These are phyloP conservation scores for Clavispora carvajalis DNA, from an alignment of 805 yeast genomes.

Conservation along the genomic window DNA sequence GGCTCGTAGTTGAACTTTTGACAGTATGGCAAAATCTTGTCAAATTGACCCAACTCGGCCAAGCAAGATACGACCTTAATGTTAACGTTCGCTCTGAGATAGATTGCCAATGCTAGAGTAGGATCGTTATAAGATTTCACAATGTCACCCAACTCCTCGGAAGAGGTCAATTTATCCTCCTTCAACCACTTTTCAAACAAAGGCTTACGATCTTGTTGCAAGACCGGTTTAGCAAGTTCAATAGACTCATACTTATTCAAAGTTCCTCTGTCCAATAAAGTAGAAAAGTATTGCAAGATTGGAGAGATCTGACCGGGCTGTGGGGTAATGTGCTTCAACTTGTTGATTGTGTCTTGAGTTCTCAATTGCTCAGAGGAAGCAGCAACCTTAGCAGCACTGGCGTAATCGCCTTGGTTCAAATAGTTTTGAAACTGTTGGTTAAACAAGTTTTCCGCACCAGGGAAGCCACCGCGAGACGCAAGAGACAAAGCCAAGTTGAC, in stretches of 20 bases:
- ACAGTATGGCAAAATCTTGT: constrained; percentile 90
- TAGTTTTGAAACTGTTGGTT: constrained; percentile 85
- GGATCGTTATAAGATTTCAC: constrained; percentile 79
- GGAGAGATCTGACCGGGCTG: constrained; percentile 95
- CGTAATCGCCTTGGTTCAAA: constrained; percentile 79
- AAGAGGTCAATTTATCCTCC: constrained; percentile 87
- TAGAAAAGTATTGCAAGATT: constrained; percentile 85
- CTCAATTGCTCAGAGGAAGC: constrained; percentile 91
- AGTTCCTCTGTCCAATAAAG: constrained; percentile 86
- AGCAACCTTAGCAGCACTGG: constrained; percentile 93
- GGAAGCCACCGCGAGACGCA: constrained; percentile 93
- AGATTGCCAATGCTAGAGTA: constrained; percentile 84
- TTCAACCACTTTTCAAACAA: constrained; percentile 93
- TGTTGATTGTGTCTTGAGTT: constrained; percentile 90
- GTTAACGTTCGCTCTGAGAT: constrained; percentile 75
- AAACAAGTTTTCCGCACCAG: constrained; percentile 94
- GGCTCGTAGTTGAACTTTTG: constrained; percentile 85
- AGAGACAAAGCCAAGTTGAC: constrained; percentile 80
- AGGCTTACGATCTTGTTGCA: constrained; percentile 91
- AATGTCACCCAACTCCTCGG: constrained; percentile 97
- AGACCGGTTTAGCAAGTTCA: constrained; percentile 91
- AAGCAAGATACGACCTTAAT: constrained; percentile 85
- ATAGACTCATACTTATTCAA: constrained; percentile 89
- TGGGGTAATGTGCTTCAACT: constrained; percentile 83
- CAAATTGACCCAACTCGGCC: constrained; percentile 96